Base-by-base conservation (phyloP, 495 filamentous ascomycete genomes). In the Achaetomiella virescens region DNA sequence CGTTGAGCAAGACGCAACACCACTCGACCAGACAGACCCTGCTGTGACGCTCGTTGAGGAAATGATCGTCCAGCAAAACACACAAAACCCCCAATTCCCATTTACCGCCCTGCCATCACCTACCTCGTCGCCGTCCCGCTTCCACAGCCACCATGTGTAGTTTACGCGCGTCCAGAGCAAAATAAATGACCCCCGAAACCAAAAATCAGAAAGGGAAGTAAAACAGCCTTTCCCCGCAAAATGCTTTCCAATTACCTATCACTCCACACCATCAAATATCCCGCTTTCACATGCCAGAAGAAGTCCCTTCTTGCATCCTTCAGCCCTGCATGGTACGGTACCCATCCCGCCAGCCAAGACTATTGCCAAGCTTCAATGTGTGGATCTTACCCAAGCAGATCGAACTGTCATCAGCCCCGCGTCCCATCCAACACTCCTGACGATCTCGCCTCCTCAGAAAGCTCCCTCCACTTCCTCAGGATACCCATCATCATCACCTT, bases 291-390 rank as follows among this genome's bases (percentile, higher is more conserved):
- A 14, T 38, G 10, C 5, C 36, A n/a, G n/a, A n/a, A n/a, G n/a
- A 14, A 14, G 5, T 11, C 14, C 38, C 17, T 2, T 12, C 42
- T 24, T 44, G 20, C 10, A 17, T 20, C 38, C 14, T 18, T 17
- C 27, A 31, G 27, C 27, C 27, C 27, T 31, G 27, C 36, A 11
- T 41, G 48, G 40, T 54, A 54, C 51, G 6, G 51, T 54, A 46
- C 51, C 51, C 51, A 2, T 21, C 1, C 20, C 8, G 4, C 37
- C 11, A 9, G 20, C 5, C 21, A 18, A 6, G 1, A 20, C 24
- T 15, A 7, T 6, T 31, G 48, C 48, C 48, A 51, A 51, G 48
- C 35, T 40, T 10, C 12, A 40, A 5, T n/a, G n/a, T n/a, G 48
- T 51, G 48, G 48, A 36, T 14, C 15, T 9, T 14, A 6, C 21